These are phyloP conservation scores for Calocera cornea DNA, from an alignment of 768 basidiomycete species.

Conservation along the genomic window DNA sequence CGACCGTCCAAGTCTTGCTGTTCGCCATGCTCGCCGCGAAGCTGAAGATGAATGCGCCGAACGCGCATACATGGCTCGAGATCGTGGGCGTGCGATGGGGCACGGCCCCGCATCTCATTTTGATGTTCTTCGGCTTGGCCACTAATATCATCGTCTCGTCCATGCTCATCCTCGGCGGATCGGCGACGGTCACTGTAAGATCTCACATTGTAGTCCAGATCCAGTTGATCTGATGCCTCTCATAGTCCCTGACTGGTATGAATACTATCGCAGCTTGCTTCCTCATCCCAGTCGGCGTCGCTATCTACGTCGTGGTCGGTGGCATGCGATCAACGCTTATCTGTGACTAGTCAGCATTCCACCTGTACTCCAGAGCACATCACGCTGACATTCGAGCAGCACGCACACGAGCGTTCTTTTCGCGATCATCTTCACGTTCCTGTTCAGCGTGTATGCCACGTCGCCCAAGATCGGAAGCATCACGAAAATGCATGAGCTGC, in stretches of 20 bases:
- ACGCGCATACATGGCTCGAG: constrained; percentile 79
- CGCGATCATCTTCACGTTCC: constrained; percentile 61
- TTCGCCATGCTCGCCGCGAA: constrained; percentile 87
- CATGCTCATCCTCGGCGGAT: constrained; percentile 66
- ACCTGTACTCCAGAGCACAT: neutral
- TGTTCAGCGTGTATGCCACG: constrained; percentile 72
- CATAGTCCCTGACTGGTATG: constrained; percentile 63
- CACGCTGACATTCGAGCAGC: constrained; percentile 28
- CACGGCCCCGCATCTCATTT: constrained; percentile 57
- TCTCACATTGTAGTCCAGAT: neutral
- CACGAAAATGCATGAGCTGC: constrained; percentile 61
- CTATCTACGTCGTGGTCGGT: constrained; percentile 77
- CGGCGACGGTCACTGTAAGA: constrained; percentile 65
- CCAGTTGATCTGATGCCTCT: neutral
- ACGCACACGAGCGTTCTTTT: constrained; percentile 80
- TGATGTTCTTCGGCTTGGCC: constrained; percentile 84
- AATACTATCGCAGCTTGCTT: constrained; percentile 81
- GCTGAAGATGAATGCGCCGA: constrained; percentile 80
- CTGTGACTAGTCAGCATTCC: constrained; percentile 64
- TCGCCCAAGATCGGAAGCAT: constrained; percentile 69
- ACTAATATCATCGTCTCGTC: constrained; percentile 89
- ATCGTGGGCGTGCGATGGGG: constrained; percentile 78
- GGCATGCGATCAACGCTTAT: constrained; percentile 77
- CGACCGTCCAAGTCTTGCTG: constrained; percentile 56
- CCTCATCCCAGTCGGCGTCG: constrained; percentile 75